Evolutionary conservation across 768 basidiomycete genomes (phyloP).

Genomic region (Agrocybe pediades): DNA sequence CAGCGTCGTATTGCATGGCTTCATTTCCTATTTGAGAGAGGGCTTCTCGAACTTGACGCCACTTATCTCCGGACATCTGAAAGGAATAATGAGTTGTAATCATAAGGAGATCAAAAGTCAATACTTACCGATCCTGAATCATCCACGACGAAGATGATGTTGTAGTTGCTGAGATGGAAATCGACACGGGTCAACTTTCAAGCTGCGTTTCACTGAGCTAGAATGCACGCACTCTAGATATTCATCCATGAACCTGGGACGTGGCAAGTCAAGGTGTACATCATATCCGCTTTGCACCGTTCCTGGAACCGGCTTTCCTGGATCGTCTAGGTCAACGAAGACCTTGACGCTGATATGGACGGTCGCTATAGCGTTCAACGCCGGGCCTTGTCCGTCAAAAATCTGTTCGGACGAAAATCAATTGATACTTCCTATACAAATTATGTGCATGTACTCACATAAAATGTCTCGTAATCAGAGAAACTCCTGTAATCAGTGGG

Average conservation of each 20-base stretch:
- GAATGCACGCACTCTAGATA: neutral
- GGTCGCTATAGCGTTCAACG: neutral
- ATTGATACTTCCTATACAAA: neutral
- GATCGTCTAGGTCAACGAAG: neutral
- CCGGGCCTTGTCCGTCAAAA: neutral
- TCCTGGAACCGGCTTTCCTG: neutral
- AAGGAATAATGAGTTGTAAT: neutral
- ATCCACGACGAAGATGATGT: neutral
- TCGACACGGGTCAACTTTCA: neutral
- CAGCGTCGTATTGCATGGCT: constrained; percentile 25
- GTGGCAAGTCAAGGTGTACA: neutral
- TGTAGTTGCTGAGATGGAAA: neutral
- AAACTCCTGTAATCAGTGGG: neutral
- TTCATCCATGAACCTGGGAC: neutral
- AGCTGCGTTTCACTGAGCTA: too few relatives aligned
- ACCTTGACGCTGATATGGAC: neutral
- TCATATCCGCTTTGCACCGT: neutral
- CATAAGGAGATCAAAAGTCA: neutral
- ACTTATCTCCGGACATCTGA: constrained; percentile 9
- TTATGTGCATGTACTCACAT: neutral
- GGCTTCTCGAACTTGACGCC: constrained; percentile 27
- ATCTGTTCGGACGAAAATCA: neutral
- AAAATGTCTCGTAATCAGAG: neutral
- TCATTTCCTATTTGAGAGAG: constrained; percentile 30
- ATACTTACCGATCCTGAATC: neutral